Evolutionary conservation across 1,139 yeast genomes (phyloP).

Genomic region (Debaryomyces nepalensis): DNA sequence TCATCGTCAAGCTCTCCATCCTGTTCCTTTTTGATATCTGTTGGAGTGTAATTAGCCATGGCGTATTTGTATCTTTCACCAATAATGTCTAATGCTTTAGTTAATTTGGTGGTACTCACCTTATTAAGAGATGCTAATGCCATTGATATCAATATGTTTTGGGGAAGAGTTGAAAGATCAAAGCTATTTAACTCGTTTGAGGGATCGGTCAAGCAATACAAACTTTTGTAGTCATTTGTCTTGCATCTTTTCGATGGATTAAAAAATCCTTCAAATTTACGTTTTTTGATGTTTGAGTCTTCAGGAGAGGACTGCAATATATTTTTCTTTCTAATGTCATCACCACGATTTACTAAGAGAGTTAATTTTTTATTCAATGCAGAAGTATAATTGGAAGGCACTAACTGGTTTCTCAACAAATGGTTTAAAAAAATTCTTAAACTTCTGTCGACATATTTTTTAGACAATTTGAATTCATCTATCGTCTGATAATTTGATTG

Average conservation of each 20-base stretch:
- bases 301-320: slow-evolving; percentile 31
- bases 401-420: slow-evolving; percentile 39
- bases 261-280: slow-evolving; percentile 44
- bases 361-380: slow-evolving; percentile 35
- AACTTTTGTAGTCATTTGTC: slow-evolving; percentile 39
- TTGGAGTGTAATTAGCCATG: slow-evolving; percentile 17
- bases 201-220: slow-evolving; percentile 67
- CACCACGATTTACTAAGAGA: slow-evolving; percentile 42
- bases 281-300: slow-evolving; percentile 40
- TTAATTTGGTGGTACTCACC: slow-evolving; percentile 56
- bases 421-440: slow-evolving; percentile 43
- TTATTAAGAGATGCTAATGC: slow-evolving; percentile 65
- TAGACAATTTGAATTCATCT: slow-evolving; percentile 47
- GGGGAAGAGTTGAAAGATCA: slow-evolving; percentile 72
- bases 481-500: slow-evolving; percentile 52
- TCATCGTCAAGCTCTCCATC: slow-evolving; percentile 39
- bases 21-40: slow-evolving; percentile 11
- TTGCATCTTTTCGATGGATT: slow-evolving; percentile 37
- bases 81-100: slow-evolving; percentile 71
- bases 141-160: slow-evolving; percentile 64
- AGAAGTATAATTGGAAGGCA: slow-evolving; percentile 36
- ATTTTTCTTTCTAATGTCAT: slow-evolving; percentile 47
- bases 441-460: slow-evolving; percentile 48
- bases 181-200: slow-evolving; percentile 63
- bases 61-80: slow-evolving; percentile 58